Base-by-base conservation (phyloP, 768 basidiomycete genomes). In the Mycena capillaripes region DNA sequence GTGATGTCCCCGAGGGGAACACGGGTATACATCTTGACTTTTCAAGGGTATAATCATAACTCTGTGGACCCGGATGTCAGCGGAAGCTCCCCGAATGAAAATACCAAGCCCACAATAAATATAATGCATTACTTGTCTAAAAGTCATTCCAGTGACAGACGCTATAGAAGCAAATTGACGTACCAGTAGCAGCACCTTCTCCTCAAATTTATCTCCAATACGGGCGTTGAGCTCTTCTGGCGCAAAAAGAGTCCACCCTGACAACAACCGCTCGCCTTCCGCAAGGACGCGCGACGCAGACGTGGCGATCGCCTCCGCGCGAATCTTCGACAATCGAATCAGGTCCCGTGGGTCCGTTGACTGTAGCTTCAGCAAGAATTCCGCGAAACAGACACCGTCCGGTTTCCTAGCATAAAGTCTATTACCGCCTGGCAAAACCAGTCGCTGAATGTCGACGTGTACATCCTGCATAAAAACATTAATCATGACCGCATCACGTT, bases 361-460 rank as follows among this genome's bases (percentile, higher is more conserved):
- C 77, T 93, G 92, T 56, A 99, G 85, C 75, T 92, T 96, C 68
- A 93, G 87, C 64, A 98, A 84, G 79, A 99, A 99, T 81, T 99
- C 97, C 10, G 95, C 93, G 82, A 99, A 4, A 98, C 96, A 48
- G 92, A 88, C 11, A 92, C 79, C 2, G 93, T 95, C 64, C 97
- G 92, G 80, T 96, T 91, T 30, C 96, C 97, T 60, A 97, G 90
- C 86, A 94, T 90, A 77, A 91, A 97, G 81, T 96, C 95, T 76
- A 99, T 97, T 53, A 97, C 96, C 0, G 97, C 96, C 83, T 99
- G 98, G 68, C 89, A 92, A 82, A 98, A 99, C 93, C 96, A 99
- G 82, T 99, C 98, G 75, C 93, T 92, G 78, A 96, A 96, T 1
- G 95, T 93, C 23, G 95, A 92, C 12, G 93, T 93, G 82, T 92